Conservation (phyloP, 1,284 basidiomycete genomes). For the Cutaneotrichosporon sp. region DNA sequence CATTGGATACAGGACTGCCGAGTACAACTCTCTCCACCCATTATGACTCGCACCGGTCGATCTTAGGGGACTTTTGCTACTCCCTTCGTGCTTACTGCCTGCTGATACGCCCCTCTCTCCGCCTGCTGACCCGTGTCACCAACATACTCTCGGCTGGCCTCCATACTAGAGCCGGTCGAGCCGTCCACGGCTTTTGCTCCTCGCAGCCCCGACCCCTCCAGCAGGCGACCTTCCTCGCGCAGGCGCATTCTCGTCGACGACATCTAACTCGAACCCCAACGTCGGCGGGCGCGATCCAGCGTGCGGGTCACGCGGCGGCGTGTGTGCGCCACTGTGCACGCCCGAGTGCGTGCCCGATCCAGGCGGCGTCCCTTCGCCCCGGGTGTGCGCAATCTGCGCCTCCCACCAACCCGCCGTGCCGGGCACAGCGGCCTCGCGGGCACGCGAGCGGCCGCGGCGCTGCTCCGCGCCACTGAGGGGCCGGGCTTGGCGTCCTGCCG, state of each 20-base stretch:
- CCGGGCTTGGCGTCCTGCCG: slow-evolving; percentile 1
- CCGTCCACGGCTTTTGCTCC: neutral
- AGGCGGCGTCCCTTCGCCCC: neutral
- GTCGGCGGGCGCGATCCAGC: slow-evolving; percentile 6
- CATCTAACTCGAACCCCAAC: slow-evolving; percentile 21
- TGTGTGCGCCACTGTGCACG: neutral
- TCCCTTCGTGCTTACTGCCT: too few species aligned
- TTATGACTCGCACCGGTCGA: too few species aligned
- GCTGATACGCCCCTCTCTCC: too few species aligned
- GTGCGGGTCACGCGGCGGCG: neutral
- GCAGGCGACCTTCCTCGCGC: neutral
- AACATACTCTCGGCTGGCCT: too few species aligned
- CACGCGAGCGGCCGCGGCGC: slow-evolving; percentile 5
- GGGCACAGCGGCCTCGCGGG: neutral
- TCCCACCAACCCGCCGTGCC: slow-evolving; percentile 9
- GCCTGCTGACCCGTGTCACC: too few species aligned
- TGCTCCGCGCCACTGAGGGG: slow-evolving; percentile 11
- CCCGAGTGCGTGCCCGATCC: neutral
- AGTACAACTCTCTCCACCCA: too few species aligned
- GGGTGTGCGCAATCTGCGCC: neutral
- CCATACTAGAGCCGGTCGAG: neutral
- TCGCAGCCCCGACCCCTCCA: neutral
- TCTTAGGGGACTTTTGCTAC: too few species aligned
- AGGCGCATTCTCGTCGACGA: slow-evolving; percentile 19
- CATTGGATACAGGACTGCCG: neutral